A percentile compares a stretch with the other conserved stretches of the same genome.
phyloP scores from a whole-genome alignment of 139 green algal genomes.

The Nannochloris sp. region DNA sequence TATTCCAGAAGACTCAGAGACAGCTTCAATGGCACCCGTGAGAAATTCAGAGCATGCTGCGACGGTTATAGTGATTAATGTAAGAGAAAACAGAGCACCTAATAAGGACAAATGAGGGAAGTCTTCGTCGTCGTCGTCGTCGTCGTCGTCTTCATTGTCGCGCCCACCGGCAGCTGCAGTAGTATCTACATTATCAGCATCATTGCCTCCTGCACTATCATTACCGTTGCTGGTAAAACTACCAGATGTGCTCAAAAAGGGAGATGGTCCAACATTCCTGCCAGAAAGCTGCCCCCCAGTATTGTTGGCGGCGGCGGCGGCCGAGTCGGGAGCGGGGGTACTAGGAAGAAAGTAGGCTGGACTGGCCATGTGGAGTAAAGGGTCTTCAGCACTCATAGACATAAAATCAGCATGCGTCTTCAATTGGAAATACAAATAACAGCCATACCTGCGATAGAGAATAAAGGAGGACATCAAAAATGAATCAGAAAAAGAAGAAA shows the following conservation, averaged over 20 bases:
- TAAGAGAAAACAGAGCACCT: slow-evolving; percentile 41
- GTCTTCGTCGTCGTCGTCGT: slow-evolving; percentile 32
- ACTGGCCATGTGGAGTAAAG: background rate
- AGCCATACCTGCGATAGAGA: slow-evolving; percentile 46
- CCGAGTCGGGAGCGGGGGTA: background rate
- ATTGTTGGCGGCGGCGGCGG: no score
- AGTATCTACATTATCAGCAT: no score
- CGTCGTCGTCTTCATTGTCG: background rate
- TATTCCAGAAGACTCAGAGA: slow-evolving; percentile 53
- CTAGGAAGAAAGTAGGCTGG: background rate
- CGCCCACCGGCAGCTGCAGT: no score
- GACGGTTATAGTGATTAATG: slow-evolving; percentile 60
- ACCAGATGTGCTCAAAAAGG: no score
- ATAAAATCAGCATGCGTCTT: slow-evolving; percentile 62
- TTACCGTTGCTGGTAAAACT: no score
- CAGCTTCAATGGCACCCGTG: slow-evolving; percentile 63
- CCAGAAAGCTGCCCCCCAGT: no score
- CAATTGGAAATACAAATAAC: slow-evolving; percentile 81
- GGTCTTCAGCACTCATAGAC: background rate
- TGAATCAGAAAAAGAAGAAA: background rate
- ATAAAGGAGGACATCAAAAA: background rate
- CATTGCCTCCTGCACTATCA: no score
- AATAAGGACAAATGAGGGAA: slow-evolving; percentile 54
- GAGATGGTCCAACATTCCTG: no score
- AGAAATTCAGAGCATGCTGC: slow-evolving; percentile 69